A percentile compares a stretch with the other conserved stretches of the same genome.
Conservation (phyloP, 2,329 filamentous ascomycete genomes). For the Hypoxylon sp. region DNA sequence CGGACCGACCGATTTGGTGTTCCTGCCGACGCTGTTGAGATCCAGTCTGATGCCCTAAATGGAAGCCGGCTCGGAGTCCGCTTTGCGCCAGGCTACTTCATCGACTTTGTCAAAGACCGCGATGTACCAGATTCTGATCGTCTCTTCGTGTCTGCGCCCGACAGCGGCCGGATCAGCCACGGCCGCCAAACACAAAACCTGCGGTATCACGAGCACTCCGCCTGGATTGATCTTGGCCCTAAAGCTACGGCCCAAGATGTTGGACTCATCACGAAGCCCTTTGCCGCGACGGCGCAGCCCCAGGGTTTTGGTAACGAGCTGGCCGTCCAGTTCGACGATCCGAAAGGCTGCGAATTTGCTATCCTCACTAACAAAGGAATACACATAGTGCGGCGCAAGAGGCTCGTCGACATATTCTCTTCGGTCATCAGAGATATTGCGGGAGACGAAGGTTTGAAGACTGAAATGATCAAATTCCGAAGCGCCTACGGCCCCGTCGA, state of each 20-base stretch:
- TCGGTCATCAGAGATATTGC: conserved; percentile 76
- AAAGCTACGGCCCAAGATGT: conserved; percentile 77
- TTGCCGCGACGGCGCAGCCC: conserved; percentile 71
- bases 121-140: conserved; percentile 66
- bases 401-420: conserved; percentile 92
- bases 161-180: conserved; percentile 82
- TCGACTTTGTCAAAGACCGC: conserved; percentile 79
- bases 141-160: conserved; percentile 86
- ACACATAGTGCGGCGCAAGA: conserved; percentile 81
- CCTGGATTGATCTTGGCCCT: conserved; percentile 75
- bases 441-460: conserved; percentile 81
- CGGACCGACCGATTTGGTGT: conserved; percentile 40
- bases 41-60: conserved; percentile 58
- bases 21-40: conserved; percentile 53
- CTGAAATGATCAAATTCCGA: conserved; percentile 83
- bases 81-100: conserved; percentile 89
- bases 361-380: conserved; percentile 91
- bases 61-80: conserved; percentile 62
- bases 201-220: conserved; percentile 79
- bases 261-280: conserved; percentile 76
- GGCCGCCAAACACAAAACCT: conserved; percentile 61
- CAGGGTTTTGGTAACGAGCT: conserved; percentile 93
- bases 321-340: conserved; percentile 91
- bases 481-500: conserved; percentile 87
- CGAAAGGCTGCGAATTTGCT: conserved; percentile 78